phyloP scores from a whole-genome alignment of 345 rosid genomes.

The Brassica incana region DNA sequence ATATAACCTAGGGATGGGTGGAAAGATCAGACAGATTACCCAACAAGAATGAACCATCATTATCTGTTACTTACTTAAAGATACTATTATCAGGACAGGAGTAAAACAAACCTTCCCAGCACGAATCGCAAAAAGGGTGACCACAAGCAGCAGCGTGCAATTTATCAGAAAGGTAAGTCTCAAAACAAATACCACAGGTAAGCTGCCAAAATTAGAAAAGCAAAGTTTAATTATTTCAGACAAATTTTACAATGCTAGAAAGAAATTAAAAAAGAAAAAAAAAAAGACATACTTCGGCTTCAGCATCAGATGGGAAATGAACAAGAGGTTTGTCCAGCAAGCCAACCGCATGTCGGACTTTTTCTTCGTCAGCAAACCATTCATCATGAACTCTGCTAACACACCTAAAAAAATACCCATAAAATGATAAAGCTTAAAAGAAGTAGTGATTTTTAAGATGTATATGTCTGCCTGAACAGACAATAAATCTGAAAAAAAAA shows the following conservation, averaged over 20 bases:
- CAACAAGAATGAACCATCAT: background rate
- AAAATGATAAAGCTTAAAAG: background rate
- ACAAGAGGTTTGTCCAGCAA: constrained; percentile 58
- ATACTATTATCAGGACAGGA: background rate
- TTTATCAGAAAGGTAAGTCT: constrained; percentile 42
- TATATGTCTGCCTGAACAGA: background rate
- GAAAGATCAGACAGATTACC: constrained; percentile 13
- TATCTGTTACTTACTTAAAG: no score
- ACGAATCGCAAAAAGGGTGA: constrained; percentile 66
- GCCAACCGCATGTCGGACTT: constrained; percentile 70
- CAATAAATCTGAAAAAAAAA: background rate
- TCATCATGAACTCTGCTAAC: constrained; percentile 80
- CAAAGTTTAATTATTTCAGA: background rate
- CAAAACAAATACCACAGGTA: constrained; percentile 80
- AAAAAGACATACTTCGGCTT: constrained; percentile 47
- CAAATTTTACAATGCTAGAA: background rate
- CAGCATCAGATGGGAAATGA: constrained; percentile 39
- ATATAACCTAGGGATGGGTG: constrained; percentile 56
- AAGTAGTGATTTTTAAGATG: background rate
- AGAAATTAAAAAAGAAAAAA: background rate
- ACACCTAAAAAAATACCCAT: constrained; percentile 48
- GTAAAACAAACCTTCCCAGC: constrained; percentile 70
- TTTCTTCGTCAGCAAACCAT: constrained; percentile 89
- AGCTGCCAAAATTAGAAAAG: constrained; percentile 42
- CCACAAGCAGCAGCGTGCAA: constrained; percentile 74